Percentiles rank a stretch among this genome's conserved stretches.
These are phyloP conservation scores for Ogataea neopini DNA, from an alignment of 805 yeast genomes.

Conservation along the genomic window DNA sequence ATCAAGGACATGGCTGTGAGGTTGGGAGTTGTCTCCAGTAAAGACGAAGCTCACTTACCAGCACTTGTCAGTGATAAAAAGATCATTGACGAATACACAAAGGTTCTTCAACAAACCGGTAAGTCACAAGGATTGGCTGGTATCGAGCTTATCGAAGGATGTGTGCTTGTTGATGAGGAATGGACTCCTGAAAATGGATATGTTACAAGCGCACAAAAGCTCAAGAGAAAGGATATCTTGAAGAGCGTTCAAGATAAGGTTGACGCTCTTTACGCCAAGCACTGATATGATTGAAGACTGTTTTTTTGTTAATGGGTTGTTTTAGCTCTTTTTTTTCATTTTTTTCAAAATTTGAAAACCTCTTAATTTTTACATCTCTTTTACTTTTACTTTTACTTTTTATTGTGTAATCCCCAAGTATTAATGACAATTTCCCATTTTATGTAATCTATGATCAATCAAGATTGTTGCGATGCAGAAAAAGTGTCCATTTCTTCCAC, in stretches of 20 bases:
- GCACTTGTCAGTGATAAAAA: conserved; percentile 57
- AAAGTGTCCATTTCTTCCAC: conserved; percentile 49
- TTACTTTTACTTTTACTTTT: not conserved
- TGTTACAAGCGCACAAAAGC: conserved; percentile 93
- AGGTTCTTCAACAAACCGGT: conserved; percentile 71
- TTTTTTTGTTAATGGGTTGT: not conserved
- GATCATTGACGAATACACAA: conserved; percentile 53
- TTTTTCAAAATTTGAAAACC: not conserved
- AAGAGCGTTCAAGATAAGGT: conserved; percentile 66
- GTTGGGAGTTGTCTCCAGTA: conserved; percentile 47
- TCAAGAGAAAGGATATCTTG: conserved; percentile 89
- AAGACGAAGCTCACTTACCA: conserved; percentile 41
- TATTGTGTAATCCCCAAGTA: conserved; percentile 1
- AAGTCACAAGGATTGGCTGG: conserved; percentile 78
- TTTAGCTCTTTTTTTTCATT: not conserved
- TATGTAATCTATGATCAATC: not conserved
- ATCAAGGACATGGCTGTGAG: conserved; percentile 61
- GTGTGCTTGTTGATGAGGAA: conserved; percentile 80
- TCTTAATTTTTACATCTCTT: not conserved
- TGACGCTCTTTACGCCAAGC: conserved; percentile 55
- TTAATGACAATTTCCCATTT: not conserved
- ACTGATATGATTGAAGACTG: conserved; percentile 6
- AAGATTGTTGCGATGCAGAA: not conserved
- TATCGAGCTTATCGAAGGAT: conserved; percentile 80
- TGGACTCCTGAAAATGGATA: conserved; percentile 98